These are phyloP conservation scores for Aleurites moluccanus DNA, from an alignment of 441 rosid species.

Conservation along the genomic window DNA sequence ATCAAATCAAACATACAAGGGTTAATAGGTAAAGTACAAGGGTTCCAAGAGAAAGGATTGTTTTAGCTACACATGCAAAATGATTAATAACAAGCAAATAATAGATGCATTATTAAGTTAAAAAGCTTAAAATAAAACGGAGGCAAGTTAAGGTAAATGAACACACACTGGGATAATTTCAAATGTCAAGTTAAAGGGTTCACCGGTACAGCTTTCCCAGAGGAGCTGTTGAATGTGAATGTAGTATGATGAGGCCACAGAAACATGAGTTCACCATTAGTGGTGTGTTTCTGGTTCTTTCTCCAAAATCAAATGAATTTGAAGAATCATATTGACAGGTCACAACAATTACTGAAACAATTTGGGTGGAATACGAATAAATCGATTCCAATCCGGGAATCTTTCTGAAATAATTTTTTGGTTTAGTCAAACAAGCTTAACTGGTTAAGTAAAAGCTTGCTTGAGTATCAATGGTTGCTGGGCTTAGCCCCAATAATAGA, in stretches of 20 bases:
- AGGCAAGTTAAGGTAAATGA: background rate
- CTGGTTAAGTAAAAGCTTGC: slow-evolving; percentile 18
- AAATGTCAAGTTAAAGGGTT: slow-evolving; percentile 7
- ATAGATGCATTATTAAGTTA: background rate
- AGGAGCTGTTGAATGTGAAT: slow-evolving; percentile 15
- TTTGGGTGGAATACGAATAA: slow-evolving; percentile 31
- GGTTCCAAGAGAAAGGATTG: no score
- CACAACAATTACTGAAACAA: slow-evolving; percentile 22
- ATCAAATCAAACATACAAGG: no score
- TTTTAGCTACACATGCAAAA: background rate
- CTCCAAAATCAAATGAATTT: slow-evolving; percentile 52
- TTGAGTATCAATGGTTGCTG: slow-evolving; percentile 35
- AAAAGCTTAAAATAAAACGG: background rate
- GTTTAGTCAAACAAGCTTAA: slow-evolving; percentile 31
- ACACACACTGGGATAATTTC: slow-evolving; percentile 8
- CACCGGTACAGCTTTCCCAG: slow-evolving; percentile 22
- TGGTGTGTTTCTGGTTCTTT: slow-evolving; percentile 11
- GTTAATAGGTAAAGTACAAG: no score
- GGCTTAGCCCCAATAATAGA: slow-evolving; percentile 55
- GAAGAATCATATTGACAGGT: slow-evolving; percentile 41
- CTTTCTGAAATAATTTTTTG: slow-evolving; percentile 13
- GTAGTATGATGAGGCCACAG: background rate
- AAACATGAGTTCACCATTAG: slow-evolving; percentile 18
- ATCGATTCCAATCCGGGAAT: slow-evolving; percentile 23
- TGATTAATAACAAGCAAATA: background rate